Conservation (phyloP, 1,284 basidiomycete genomes). For the Meripilus lineatus region DNA sequence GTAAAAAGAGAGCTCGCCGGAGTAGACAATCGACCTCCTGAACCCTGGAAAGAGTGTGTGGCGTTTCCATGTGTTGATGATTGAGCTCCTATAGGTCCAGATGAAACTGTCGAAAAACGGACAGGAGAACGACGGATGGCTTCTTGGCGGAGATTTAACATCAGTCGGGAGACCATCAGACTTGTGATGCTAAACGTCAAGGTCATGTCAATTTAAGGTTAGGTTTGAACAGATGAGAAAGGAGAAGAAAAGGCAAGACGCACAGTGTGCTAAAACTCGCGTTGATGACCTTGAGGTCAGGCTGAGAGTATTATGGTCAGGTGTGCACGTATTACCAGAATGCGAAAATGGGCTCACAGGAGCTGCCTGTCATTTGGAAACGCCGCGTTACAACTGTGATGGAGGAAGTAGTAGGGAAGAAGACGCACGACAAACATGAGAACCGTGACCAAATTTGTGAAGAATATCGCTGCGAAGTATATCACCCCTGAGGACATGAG, state of each 20-base stretch:
- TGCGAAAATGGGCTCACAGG: slow-evolving; percentile 13
- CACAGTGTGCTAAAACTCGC: slow-evolving; percentile 24
- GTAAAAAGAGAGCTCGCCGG: slow-evolving; percentile 4
- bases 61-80: slow-evolving; percentile 6
- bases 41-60: slow-evolving; percentile 1
- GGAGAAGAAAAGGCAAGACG: background rate
- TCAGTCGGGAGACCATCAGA: slow-evolving; percentile 24
- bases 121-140: slow-evolving; percentile 14
- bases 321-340: slow-evolving; percentile 3
- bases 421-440: slow-evolving; percentile 21
- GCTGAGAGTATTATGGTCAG: slow-evolving; percentile 8
- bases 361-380: slow-evolving; percentile 15
- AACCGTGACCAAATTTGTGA: slow-evolving; percentile 21
- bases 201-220: too few species aligned
- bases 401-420: background rate
- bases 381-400: too few species aligned
- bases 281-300: slow-evolving; percentile 23
- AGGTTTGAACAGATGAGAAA: background rate
- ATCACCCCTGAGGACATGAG: slow-evolving; percentile 17
- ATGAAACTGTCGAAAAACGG: background rate
- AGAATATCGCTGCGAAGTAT: slow-evolving; percentile 24
- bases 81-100: background rate
- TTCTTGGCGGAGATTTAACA: slow-evolving; percentile 23
- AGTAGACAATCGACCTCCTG: slow-evolving; percentile 1
- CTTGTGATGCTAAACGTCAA: slow-evolving; percentile 23